These are phyloP conservation scores for Pichia scutulata DNA, from an alignment of 805 yeast genomes.

Conservation along the genomic window DNA sequence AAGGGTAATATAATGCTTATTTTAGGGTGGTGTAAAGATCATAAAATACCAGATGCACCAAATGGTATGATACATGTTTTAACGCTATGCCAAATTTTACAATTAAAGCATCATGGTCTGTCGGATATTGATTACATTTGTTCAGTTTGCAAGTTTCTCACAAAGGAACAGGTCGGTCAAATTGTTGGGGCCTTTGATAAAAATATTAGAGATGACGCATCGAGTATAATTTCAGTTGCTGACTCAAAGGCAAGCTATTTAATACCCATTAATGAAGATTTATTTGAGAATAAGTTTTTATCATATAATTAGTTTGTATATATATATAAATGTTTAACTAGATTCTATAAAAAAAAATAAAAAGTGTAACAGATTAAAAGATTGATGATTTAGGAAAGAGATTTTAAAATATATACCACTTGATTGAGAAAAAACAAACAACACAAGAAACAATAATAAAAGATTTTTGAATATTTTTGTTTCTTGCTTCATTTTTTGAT, in stretches of 20 bases:
- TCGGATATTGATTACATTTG: slow-evolving; percentile 6
- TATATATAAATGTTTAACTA: background rate
- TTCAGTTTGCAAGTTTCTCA: slow-evolving; percentile 3
- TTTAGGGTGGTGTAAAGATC: slow-evolving; percentile 12
- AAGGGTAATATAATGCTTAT: slow-evolving; percentile 9
- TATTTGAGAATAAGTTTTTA: background rate
- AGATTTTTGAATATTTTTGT: slow-evolving; percentile 7
- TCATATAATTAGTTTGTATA: background rate
- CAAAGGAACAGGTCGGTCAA: slow-evolving; percentile 6
- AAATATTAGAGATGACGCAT: background rate
- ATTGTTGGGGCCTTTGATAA: slow-evolving; percentile 8
- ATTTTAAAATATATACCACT: background rate
- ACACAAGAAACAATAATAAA: background rate
- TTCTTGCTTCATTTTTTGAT: slow-evolving; percentile 9
- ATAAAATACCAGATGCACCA: slow-evolving; percentile 11
- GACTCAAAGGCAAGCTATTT: background rate
- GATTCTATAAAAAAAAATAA: background rate
- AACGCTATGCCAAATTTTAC: slow-evolving; percentile 9
- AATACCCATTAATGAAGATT: background rate
- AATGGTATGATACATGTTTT: slow-evolving; percentile 7
- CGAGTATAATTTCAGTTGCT: background rate
- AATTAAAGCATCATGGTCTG: slow-evolving; percentile 9
- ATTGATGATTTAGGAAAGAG: background rate
- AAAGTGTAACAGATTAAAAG: background rate
- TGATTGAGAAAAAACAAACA: background rate